Base-by-base conservation (phyloP, 768 basidiomycete species). In the Kwoniella sp. region DNA sequence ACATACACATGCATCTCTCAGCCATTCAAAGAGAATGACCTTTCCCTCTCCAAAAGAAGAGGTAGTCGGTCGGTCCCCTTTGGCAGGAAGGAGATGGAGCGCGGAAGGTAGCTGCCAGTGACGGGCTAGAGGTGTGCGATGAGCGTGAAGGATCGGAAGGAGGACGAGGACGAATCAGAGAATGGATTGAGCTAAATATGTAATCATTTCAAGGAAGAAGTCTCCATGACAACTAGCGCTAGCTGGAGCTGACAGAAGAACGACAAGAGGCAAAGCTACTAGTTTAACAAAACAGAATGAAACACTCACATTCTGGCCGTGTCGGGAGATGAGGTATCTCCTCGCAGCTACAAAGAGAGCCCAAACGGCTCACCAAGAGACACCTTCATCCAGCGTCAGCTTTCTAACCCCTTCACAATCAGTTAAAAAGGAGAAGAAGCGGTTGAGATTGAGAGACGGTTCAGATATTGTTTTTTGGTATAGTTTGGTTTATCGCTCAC, bases 171-270 rank as follows among this genome's bases (percentile, higher is more conserved):
- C 61, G 52, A 62, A 26, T 77, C 76, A 77, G 76, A 77, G 76
- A 77, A 77, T 76, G 76, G 76, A 77, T 77, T 77, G 72, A 77
- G 76, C 76, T 77, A 71, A 77, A 64, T 73, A 72, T 77, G 75
- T 66, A 77, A 77, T 77, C 76, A 72, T 75, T 48, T 71, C 67
- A 58, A 65, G 41, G 31, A 17, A 41, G 38, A 20, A 41, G 9
- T 9, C 20, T 9, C 11, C 20, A 41, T 41, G 38, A n/a, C n/a
- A n/a, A n/a, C n/a, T n/a, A n/a, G n/a, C n/a, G 48, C 5, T 51
- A 51, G 48, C 48, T 51, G 20, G 48, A 8, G 20, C 48, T 51
- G 48, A 7, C n/a, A n/a, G 9, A 25, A 52, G 51, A 26, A 30
- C 20, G n/a, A 52, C 8, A 25, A 52, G 51, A 30, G 51, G 41